Base-by-base conservation (phyloP, 2,329 filamentous ascomycete genomes). In the Talaromyces pinophilus region DNA sequence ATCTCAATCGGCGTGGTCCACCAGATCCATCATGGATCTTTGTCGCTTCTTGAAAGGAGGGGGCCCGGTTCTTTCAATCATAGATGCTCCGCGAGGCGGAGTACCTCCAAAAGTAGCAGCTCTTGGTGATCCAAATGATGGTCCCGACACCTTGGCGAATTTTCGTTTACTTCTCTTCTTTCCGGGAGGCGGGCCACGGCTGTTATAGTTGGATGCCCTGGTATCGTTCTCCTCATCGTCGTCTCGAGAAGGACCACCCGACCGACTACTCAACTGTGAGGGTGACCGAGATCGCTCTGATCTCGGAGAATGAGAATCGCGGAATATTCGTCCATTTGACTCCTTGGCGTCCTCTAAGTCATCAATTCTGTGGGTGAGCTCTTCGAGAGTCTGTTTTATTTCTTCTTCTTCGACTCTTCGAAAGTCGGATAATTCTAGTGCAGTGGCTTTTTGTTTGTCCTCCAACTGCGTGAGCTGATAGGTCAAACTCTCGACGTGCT, bases 151-250 rank as follows among this genome's bases (percentile, higher is more conserved):
- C 28, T 55, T 59, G 1, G 62, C 38, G 11, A 59, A 35, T 17
- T 50, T 64, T 33, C 62, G 52, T 59, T 25, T 65, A 22, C 59
- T 67, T 59, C 7, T 69, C 62, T 25, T 68, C 17, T 62, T 68
- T 22, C 42, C 17, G 8, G 17, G 22, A 22, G 54, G n/a, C 10
- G 19, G 25, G 22, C 22, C n/a, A 22, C 54, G 54, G n/a, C n/a
- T 22, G 11, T 57, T 38, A 22, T 35, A 7, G 52, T 57, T 57
- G 10, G 25, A 35, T 59, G 38, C 35, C 17, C 40, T 40, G 15
- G 17, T 2, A 15, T 48, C 35, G 8, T 64, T 54, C 13, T 57
- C 50, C 22, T 22, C 22, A 22, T 60, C 57, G n/a, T 60, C 57
- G 7, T 28, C 54, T 15, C 33, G n/a, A 25, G 30, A 57, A 38